Evolutionary conservation across 225 moss, liverwort and hornwort species (phyloP), one percentile per base, ranked within the genome.

Genomic region (Bryoerythrophyllum caledonicum): DNA sequence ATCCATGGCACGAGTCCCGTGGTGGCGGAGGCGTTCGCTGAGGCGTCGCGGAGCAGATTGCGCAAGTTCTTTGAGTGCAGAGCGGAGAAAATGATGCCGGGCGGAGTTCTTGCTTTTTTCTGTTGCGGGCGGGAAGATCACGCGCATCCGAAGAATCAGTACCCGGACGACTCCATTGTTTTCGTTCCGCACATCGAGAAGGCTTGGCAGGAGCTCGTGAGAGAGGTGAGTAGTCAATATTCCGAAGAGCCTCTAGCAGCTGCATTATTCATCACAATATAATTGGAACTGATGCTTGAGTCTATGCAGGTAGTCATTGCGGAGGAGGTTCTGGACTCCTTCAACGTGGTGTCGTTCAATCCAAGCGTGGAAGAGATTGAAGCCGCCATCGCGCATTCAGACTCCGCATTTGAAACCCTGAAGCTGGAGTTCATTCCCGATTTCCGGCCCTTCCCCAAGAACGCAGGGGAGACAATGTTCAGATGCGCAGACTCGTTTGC

Each of bases 11-110:
- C 83, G 1, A 79, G 55, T 27, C 79, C 72, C 14, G 81, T 58
- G 13, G 84, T 79, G 43, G 80, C 76, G 16, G 67, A 74, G 51
- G 84, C 81, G 8, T 91, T 78, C 14, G 77, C 80, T 32, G 76
- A 84, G n/a, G 83, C 81, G 20, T 86, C 75, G 21, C 69, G 63
- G 60, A 69, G 65, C 67, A 81, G 79, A 21, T 32, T 93, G 70
- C 68, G 72, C 52, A 73, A 30, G 9, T 86, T 93, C 30, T 87
- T 93, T 2, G 61, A 72, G 25, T 82, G 80, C 21, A 68, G 89
- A 30, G 93, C 89, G 37, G 81, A 84, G 28, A 89, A 91, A 43
- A 71, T 89, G 32, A 78, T 81, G 16, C 63, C 81, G 1, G 82
- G 87, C 14, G 89, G 89, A 54, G 76, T 88, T 58, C 70, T 88